Conservation (phyloP, 352 stramenopile genomes). For the Pythium insidiosum region DNA sequence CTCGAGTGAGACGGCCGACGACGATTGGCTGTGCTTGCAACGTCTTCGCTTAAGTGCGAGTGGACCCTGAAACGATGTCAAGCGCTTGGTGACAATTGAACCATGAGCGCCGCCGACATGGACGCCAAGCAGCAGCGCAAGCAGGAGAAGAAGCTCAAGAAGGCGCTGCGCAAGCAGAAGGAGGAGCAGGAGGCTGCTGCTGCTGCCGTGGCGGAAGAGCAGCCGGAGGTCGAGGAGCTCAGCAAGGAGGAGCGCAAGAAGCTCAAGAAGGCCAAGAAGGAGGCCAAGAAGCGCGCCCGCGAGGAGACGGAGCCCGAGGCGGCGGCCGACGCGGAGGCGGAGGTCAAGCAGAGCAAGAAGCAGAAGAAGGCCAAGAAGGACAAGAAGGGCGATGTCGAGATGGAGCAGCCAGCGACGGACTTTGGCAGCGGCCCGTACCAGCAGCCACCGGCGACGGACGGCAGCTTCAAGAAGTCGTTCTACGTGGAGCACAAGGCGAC, state of each 20-base stretch:
- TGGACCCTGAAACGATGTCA: slow-evolving; percentile 9
- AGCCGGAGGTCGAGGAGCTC: slow-evolving; percentile 18
- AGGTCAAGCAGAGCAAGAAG: slow-evolving; percentile 15
- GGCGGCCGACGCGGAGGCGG: neutral
- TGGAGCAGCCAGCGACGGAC: slow-evolving; percentile 21
- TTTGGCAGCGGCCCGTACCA: slow-evolving; percentile 72
- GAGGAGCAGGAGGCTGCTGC: slow-evolving; percentile 24
- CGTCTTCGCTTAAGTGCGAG: slow-evolving; percentile 11
- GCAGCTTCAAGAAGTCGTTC: slow-evolving; percentile 80
- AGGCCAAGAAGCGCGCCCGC: slow-evolving; percentile 23
- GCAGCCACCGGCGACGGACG: slow-evolving; percentile 48
- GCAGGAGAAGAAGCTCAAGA: slow-evolving; percentile 27
- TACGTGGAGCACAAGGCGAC: slow-evolving; percentile 73
- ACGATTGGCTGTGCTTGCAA: slow-evolving; percentile 18
- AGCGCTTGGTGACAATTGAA: no score
- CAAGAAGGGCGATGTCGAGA: slow-evolving; percentile 22
- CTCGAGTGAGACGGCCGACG: no score
- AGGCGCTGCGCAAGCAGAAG: slow-evolving; percentile 24
- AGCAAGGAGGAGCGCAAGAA: slow-evolving; percentile 22
- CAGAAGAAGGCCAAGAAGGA: slow-evolving; percentile 49
- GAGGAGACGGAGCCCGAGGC: slow-evolving; percentile 7
- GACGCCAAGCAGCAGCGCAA: slow-evolving; percentile 26
- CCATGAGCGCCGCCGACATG: slow-evolving; percentile 5
- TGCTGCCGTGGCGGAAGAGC: slow-evolving; percentile 26
- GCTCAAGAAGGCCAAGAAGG: slow-evolving; percentile 30